These are phyloP conservation scores for Leonotis leonurus DNA, from an alignment of 257 asterid genomes.

Conservation along the genomic window DNA sequence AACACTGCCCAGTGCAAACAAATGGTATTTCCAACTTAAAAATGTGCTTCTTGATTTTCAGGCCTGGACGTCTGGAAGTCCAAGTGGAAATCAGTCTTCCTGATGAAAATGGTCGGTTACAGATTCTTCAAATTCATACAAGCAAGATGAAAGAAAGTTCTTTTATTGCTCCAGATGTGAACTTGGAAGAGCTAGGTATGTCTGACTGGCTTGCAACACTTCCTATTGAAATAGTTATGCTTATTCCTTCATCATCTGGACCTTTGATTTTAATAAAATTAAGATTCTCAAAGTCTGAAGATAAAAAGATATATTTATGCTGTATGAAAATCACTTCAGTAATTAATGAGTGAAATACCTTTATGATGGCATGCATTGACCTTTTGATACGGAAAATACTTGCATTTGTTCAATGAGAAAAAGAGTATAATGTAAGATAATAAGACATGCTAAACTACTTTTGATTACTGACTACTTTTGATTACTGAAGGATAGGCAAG, in stretches of 20 bases:
- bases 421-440: no score
- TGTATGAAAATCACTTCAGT: conserved; percentile 3
- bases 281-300: not conserved
- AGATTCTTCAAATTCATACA: conserved; percentile 96
- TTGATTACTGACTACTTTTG: not conserved
- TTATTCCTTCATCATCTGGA: not conserved
- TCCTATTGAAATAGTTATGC: not conserved
- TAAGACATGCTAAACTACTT: conserved; percentile 9
- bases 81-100: conserved; percentile 99
- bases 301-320: not conserved
- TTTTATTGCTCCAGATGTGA: conserved; percentile 87
- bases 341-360: conserved; percentile 1
- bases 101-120: conserved; percentile 96
- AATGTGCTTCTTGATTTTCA: conserved; percentile 24
- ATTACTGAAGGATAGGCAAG: not conserved
- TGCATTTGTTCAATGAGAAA: no score
- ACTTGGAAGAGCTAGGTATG: conserved; percentile 92
- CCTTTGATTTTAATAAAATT: not conserved
- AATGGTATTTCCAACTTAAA: not conserved
- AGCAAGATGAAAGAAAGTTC: conserved; percentile 95
- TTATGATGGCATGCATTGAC: not conserved
- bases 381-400: not conserved
- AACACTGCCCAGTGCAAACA: not conserved
- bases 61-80: conserved; percentile 99
- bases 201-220: conserved; percentile 6